phyloP scores from a whole-genome alignment of 225 moss, liverwort and hornwort genomes.

The Pleurozium schreberi region DNA sequence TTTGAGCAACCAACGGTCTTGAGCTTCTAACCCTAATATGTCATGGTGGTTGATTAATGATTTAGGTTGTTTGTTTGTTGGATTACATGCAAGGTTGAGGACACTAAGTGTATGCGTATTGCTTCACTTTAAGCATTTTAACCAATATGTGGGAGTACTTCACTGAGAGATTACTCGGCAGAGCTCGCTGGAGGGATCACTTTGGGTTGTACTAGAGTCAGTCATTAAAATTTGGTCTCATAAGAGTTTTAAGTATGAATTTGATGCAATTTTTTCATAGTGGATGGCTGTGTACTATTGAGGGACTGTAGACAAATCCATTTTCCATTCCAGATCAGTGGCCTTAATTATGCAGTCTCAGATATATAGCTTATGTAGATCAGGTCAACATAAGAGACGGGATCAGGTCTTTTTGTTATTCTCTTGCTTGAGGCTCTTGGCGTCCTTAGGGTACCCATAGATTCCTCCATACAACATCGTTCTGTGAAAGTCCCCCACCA shows the following conservation, averaged over 20 bases:
- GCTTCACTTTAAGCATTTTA: background rate
- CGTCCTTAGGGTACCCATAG: conserved; percentile 73
- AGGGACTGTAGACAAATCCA: background rate
- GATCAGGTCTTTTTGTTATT: background rate
- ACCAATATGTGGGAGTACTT: background rate
- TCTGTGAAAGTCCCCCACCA: conserved; percentile 84
- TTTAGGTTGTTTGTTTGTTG: background rate
- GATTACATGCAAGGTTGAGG: background rate
- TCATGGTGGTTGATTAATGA: background rate
- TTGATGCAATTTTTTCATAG: background rate
- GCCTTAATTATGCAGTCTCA: background rate
- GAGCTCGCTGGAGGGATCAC: background rate
- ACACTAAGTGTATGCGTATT: background rate
- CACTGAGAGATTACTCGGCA: background rate
- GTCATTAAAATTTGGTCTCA: too few species aligned
- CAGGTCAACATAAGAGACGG: background rate
- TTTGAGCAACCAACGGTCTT: background rate
- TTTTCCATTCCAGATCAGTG: background rate
- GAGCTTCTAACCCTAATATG: background rate
- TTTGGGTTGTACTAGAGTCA: background rate
- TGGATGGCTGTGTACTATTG: background rate
- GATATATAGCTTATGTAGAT: background rate
- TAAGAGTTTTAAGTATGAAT: too few species aligned
- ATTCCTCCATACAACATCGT: conserved; percentile 91
- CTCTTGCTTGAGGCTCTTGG: conserved; percentile 20